Evolutionary conservation across 305 asterid species (phyloP), one percentile per base, ranked within the genome.

Genomic region (Fraxinus velutina): DNA sequence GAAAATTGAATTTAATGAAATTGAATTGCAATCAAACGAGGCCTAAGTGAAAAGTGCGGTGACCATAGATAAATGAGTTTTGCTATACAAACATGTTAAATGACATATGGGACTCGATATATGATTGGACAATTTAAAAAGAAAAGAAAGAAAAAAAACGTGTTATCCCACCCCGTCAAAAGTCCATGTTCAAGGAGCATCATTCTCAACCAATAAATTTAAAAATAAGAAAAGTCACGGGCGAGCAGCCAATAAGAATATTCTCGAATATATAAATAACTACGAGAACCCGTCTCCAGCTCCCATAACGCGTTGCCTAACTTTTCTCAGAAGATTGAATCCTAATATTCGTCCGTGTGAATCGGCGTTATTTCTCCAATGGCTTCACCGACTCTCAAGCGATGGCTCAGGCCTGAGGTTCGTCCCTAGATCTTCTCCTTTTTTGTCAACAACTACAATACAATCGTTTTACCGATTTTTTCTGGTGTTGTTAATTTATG

Each of bases 401-500:
- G 98, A 80, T 94, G 98, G 98, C 89, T 94, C 75, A 88, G 97
- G 89, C 98, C 98, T 64, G 98, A 94, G 98, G 98, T 94, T 2
- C 64, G 9, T n/a, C 9, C 64, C 64, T 52, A 52, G 22, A 52
- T 78, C 75, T 82, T 52, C 24, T 17, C 24, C 21, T 47, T 47
- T 17, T 17, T n/a, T 32, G 5, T 42, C 19, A 21, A 62, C 19
- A 21, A 60, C 19, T 68, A 68, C 36, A 21, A 19, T 74, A 12
- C 13, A 2, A 15, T 10, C 12, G 33, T 32, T 68, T 81, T 55
- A 0, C 62, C 73, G 70, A 42, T 2, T 44, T 50, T 64, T 34
- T 5, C 22, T 52, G 22, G 22, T 52, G 64, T 17, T 17, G 64
- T 52, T 52, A 52, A 52, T 52, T n/a, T 52, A 17, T 52, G 6